These are phyloP conservation scores for Leptographium flavum DNA, from an alignment of 2,329 filamentous ascomycete species.

Conservation along the genomic window DNA sequence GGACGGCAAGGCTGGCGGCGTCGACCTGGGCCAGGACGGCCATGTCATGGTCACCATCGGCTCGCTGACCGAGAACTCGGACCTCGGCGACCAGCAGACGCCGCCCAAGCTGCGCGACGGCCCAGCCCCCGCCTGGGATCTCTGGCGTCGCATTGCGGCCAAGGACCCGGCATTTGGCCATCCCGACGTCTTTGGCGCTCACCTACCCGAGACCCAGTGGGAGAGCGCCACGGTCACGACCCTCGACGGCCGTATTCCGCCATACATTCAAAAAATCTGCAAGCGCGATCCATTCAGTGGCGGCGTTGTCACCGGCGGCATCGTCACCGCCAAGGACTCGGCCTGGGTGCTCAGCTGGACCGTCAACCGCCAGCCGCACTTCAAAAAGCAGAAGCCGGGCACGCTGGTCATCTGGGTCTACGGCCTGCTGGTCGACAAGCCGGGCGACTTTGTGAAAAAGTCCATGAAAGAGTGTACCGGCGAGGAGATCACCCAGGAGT, in stretches of 20 bases:
- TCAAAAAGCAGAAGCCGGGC: slow-evolving; percentile 20
- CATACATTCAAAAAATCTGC: slow-evolving; percentile 19
- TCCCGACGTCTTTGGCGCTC: slow-evolving; percentile 25
- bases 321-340: slow-evolving; percentile 23
- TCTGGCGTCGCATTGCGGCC: slow-evolving; percentile 24
- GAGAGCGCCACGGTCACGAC: slow-evolving; percentile 26
- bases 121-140: slow-evolving; percentile 23
- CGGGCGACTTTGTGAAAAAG: slow-evolving; percentile 23
- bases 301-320: slow-evolving; percentile 18
- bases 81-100: slow-evolving; percentile 19
- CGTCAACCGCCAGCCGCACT: slow-evolving; percentile 26
- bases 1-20: slow-evolving; percentile 11
- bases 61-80: slow-evolving; percentile 22
- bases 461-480: slow-evolving; percentile 25
- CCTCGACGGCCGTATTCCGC: slow-evolving; percentile 15
- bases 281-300: slow-evolving; percentile 18
- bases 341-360: slow-evolving; percentile 25
- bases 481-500: slow-evolving; percentile 23
- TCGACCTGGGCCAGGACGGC: slow-evolving; percentile 17
- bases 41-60: slow-evolving; percentile 25
- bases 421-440: slow-evolving; percentile 20
- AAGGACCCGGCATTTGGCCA: slow-evolving; percentile 22
- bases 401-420: slow-evolving; percentile 25
- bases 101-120: slow-evolving; percentile 15
- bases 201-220: slow-evolving; percentile 21